phyloP scores from a whole-genome alignment of 805 yeast genomes.

The Clavispora fructus region DNA sequence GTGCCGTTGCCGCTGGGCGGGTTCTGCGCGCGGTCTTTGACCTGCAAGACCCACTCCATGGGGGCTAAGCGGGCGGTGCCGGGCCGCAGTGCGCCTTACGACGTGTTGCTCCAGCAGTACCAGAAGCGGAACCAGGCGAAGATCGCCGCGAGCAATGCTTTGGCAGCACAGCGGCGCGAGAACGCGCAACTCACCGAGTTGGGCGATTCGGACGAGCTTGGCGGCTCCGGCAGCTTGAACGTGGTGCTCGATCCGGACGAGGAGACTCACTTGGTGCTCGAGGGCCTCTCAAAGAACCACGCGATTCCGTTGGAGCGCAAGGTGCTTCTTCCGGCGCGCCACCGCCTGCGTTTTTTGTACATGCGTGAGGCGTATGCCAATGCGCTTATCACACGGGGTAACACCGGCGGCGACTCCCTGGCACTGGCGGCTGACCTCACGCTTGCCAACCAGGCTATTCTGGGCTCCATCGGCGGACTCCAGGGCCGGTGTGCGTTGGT shows the following conservation, averaged over 20 bases:
- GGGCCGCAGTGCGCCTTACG: conserved; percentile 92
- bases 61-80: conserved; percentile 94
- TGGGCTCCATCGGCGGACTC: conserved; percentile 60
- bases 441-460: conserved; percentile 42
- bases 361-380: conserved; percentile 94
- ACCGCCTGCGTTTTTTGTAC: conserved; percentile 69
- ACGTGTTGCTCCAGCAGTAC: conserved; percentile 77
- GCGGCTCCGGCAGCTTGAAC: conserved; percentile 31
- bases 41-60: conserved; percentile 98
- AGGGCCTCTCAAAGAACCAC: conserved; percentile 75
- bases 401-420: conserved; percentile 37
- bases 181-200: conserved; percentile 41
- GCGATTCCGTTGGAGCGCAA: conserved; percentile 82
- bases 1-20: conserved; percentile 93
- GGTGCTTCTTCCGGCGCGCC: conserved; percentile 61
- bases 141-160: conserved; percentile 74
- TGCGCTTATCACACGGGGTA: conserved; percentile 64
- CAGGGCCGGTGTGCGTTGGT: conserved; percentile 77
- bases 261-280: conserved; percentile 86
- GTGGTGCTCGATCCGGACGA: conserved; percentile 77
- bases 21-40: conserved; percentile 88
- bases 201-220: conserved; percentile 14
- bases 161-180: conserved; percentile 72
- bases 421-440: conserved; percentile 30
- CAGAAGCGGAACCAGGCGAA: conserved; percentile 92